Conservation (phyloP, 768 basidiomycete genomes). For the Candolleomyces aberdarensis region DNA sequence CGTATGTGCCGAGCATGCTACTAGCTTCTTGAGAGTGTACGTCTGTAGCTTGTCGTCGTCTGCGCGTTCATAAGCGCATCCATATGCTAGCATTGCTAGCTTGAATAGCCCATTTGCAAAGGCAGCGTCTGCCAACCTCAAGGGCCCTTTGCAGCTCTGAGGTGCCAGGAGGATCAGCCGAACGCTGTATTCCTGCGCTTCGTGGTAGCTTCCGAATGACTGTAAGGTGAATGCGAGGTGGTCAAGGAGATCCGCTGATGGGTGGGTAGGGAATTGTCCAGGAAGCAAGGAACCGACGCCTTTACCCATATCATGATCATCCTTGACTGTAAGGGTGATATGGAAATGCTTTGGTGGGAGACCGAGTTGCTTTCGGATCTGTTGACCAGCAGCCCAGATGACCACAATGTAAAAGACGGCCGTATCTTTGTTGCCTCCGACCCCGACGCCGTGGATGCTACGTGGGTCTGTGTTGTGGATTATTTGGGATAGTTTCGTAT, state of each 20-base stretch:
- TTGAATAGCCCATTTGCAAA: conserved; percentile 33
- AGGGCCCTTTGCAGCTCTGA: conserved; percentile 41
- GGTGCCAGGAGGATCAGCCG: conserved; percentile 29
- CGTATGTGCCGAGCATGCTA: conserved; percentile 41
- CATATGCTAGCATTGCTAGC: conserved; percentile 55
- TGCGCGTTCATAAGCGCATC: conserved; percentile 40
- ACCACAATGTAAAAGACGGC: conserved; percentile 46
- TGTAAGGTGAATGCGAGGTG: conserved; percentile 47
- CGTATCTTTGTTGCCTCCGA: conserved; percentile 32
- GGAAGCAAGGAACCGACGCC: conserved; percentile 43
- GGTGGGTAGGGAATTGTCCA: conserved; percentile 22
- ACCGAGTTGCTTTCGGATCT: conserved; percentile 44
- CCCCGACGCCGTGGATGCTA: conserved; percentile 34
- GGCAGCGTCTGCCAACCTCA: conserved; percentile 48
- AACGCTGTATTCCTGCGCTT: conserved; percentile 30
- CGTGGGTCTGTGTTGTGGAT: conserved; percentile 21
- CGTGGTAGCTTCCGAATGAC: conserved; percentile 29
- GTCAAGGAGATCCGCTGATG: conserved; percentile 36
- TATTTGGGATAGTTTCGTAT: conserved; percentile 16
- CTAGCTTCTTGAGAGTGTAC: conserved; percentile 46
- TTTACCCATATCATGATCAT: conserved; percentile 45
- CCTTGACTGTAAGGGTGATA: conserved; percentile 42
- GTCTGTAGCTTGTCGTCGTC: conserved; percentile 31
- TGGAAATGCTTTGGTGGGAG: conserved; percentile 55
- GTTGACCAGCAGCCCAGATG: conserved; percentile 55